phyloP scores from a whole-genome alignment of 208 protist genomes.

The Angomonas desouzai region DNA sequence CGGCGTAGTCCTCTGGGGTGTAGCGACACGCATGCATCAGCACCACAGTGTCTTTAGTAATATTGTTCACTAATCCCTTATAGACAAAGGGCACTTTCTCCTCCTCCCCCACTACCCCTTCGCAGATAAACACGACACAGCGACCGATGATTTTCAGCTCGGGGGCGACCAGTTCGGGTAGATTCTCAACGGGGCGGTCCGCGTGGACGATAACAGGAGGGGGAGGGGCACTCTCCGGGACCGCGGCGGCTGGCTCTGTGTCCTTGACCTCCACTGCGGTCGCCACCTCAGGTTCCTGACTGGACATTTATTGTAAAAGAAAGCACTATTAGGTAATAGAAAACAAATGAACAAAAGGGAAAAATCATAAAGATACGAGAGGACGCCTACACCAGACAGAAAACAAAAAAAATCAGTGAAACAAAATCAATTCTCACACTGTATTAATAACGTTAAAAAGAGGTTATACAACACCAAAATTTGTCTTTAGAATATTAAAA shows the following conservation, averaged over 20 bases:
- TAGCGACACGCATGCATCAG: conserved; percentile 69
- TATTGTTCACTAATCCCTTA: conserved; percentile 64
- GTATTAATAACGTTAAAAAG: no score
- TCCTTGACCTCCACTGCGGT: not conserved
- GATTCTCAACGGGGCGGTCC: conserved; percentile 47
- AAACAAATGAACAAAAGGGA: no score
- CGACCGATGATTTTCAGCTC: conserved; percentile 83
- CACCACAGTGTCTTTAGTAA: conserved; percentile 74
- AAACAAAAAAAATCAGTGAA: no score
- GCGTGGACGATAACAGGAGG: conserved; percentile 45
- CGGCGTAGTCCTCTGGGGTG: conserved; percentile 57
- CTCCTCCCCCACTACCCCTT: conserved; percentile 45
- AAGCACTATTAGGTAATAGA: no score
- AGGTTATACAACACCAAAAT: no score
- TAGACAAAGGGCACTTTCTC: conserved; percentile 49
- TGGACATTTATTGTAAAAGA: no score
- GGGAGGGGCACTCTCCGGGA: conserved; percentile 10
- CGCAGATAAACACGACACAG: conserved; percentile 63
- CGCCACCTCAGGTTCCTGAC: not conserved
- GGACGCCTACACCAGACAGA: no score
- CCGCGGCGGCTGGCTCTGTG: not conserved
- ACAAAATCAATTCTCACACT: no score
- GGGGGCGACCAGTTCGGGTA: conserved; percentile 45
- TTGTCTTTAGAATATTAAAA: conserved; percentile 5
- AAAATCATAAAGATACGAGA: no score